These are phyloP conservation scores for Exophiala phaeomuriformis DNA, from an alignment of 2,329 filamentous ascomycete genomes.

Conservation along the genomic window DNA sequence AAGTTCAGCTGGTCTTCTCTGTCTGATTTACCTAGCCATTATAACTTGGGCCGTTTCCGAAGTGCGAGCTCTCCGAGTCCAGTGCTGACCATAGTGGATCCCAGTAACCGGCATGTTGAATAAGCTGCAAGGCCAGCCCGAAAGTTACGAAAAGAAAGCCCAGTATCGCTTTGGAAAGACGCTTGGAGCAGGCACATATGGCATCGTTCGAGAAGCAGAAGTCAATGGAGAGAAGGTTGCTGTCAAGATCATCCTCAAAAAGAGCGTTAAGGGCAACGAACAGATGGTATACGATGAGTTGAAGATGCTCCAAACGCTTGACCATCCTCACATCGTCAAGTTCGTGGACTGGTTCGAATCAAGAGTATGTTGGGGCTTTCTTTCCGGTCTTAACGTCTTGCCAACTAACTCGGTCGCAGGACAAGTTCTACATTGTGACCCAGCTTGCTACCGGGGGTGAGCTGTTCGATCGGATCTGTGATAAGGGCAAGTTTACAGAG, in stretches of 20 bases:
- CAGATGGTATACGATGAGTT: conserved; percentile 98
- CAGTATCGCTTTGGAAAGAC: conserved; percentile 90
- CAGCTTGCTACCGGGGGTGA: conserved; percentile 93
- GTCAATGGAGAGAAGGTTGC: conserved; percentile 78
- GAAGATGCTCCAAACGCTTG: conserved; percentile 80
- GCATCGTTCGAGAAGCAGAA: conserved; percentile 93
- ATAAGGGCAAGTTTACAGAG: conserved; percentile 96
- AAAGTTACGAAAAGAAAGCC: conserved; percentile 98
- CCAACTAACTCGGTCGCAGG: conserved; percentile 46
- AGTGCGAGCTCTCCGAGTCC: neutral
- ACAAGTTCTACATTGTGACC: conserved; percentile 99
- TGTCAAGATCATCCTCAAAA: conserved; percentile 98
- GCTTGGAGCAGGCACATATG: conserved; percentile 93
- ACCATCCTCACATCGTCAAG: conserved; percentile 91
- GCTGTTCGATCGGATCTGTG: conserved; percentile 95
- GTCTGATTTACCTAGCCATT: neutral
- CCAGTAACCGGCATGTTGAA: conserved; percentile 84
- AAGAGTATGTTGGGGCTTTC: conserved; percentile 53
- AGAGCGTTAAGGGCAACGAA: conserved; percentile 97
- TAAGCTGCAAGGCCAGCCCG: conserved; percentile 91
- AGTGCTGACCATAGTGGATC: conserved; percentile 13
- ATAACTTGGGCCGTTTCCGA: neutral
- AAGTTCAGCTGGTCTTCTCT: conserved; percentile 6
- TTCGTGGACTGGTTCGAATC: conserved; percentile 99
- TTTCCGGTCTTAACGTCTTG: neutral